Base-by-base conservation (phyloP, 2,329 filamentous ascomycete genomes). In the Aspergillus nomiae region DNA sequence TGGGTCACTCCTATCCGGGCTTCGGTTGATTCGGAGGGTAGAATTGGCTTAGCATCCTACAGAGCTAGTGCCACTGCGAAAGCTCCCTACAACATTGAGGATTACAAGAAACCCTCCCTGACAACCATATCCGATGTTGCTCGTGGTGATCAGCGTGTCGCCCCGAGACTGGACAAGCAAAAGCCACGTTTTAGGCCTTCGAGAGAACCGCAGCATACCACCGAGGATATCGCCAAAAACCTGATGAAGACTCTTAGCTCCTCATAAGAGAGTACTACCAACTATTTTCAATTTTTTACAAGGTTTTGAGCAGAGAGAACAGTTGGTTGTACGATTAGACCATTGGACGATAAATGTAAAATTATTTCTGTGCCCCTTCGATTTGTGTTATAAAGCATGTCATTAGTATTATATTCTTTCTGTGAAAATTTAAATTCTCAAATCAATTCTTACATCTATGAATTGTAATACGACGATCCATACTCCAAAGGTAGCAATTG, bases 1-100 rank as follows among this genome's bases (percentile, higher is more conserved):
- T 82, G 79, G 77, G 82, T 85, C 28, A 78, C 80, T 21, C 82
- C 85, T 1, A 73, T 76, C 50, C 79, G 78, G 46, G 85, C 83
- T 26, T 73, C 70, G 51, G 73, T 85, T 38, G 77, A 82, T 63
- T 77, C 81, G 24, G 70, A 78, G 12, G 82, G 82, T 41, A 76
- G 75, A 43, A 78, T 85, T 61, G 69, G 69, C 5, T 74, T 85
- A 54, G 67, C 71, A 16, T 74, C 73, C 24, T 71, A 70, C 61
- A 73, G 74, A 34, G 76, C 76, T 14, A 74, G 70, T 45, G 66
- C 72, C n/a, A 70, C 69, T 21, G 60, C 74, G 9, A 76, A 76
- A 64, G 71, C 75, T 19, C 74, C 77, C 12, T 78, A 78, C 58
- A 74, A 70, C 16, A 69, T 78, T n/a, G 68, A 74, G 60, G 75